A percentile compares a stretch with the other conserved stretches of the same genome.
phyloP scores from a whole-genome alignment of 345 rosid genomes.

The Linum tenue region DNA sequence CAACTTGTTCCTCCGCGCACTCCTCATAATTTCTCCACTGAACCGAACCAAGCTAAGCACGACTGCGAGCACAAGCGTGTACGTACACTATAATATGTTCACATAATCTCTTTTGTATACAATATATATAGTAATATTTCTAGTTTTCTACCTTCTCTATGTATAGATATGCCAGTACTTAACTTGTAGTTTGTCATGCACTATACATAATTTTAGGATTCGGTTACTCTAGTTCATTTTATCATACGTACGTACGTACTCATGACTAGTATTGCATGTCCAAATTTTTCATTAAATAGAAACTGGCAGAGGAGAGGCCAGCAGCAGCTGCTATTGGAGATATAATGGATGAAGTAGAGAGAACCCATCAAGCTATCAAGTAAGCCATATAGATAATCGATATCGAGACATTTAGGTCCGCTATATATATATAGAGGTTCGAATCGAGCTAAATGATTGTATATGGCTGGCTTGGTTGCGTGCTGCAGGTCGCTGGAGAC shows the following conservation, averaged over 20 bases:
- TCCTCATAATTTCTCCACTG: constrained; percentile 19
- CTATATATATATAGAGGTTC: neutral
- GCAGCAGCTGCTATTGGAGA: constrained; percentile 16
- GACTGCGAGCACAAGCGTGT: constrained; percentile 72
- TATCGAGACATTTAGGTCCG: neutral
- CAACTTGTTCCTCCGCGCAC: constrained; percentile 6
- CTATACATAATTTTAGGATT: neutral
- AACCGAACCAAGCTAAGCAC: constrained; percentile 11
- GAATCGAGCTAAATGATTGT: neutral
- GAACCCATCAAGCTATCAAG: constrained; percentile 66
- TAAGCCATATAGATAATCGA: constrained; percentile 8
- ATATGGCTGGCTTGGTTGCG: neutral
- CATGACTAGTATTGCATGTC: too few species aligned
- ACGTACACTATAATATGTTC: constrained; percentile 13
- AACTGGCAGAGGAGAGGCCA: constrained; percentile 43
- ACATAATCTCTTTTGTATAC: neutral
- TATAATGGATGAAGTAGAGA: constrained; percentile 53
- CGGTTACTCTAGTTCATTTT: too few species aligned
- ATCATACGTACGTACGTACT: too few species aligned
- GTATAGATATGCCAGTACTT: neutral
- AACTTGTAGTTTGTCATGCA: neutral
- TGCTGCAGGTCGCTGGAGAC: constrained; percentile 52
- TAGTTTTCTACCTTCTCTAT: neutral
- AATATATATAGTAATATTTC: neutral
- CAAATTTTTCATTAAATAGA: constrained; percentile 24